Base-by-base conservation (phyloP, 257 asterid genomes). In the Haberlea rhodopensis region DNA sequence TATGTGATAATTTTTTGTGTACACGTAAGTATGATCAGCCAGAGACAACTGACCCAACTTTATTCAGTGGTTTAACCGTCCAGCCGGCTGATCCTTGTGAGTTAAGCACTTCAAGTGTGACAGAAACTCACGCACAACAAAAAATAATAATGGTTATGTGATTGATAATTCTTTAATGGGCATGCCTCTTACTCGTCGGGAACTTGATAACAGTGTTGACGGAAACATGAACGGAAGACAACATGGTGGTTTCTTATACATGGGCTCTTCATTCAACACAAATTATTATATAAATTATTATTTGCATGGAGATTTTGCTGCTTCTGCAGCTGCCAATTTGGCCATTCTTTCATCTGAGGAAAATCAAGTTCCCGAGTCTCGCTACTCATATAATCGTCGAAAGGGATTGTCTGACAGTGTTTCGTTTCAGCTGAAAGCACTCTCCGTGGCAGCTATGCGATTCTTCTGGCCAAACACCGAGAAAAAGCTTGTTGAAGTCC, bases 401-500 rank as follows among this genome's bases (percentile, higher is more conserved):
- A 83, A 84, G 71, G 75, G 64, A 58, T 46, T 80, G 62, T 62
- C 86, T 54, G 94, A 82, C 32, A 84, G 72, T 73, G 54, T 79
- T 46, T 74, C 76, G 21, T 86, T 82, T 61, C 97, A 90, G 82
- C 72, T 66, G 32, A 90, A 84, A 76, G 97, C 97, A 37, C 82
- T 90, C 75, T 84, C 96, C 15, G 67, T 77, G 23, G 89, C 77
- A 46, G 85, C 94, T 18, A 52, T 62, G 32, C 84, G 84, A 5
- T 90, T 90, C 81, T 80, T 82, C 83, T 90, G 97, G 97, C 97
- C 97, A 27, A 79, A 80, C 79, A 71, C 74, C 21, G 97, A 85
- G 70, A 88, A 77, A 79, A 88, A 81, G 73, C 87, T 90, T 23
- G 71, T 81, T 46, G 97, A 88, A 68, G 83, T 84, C 62, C 92